These are phyloP conservation scores for Acanthamoeba divionensis DNA, from an alignment of 208 protist genomes.

Conservation along the genomic window DNA sequence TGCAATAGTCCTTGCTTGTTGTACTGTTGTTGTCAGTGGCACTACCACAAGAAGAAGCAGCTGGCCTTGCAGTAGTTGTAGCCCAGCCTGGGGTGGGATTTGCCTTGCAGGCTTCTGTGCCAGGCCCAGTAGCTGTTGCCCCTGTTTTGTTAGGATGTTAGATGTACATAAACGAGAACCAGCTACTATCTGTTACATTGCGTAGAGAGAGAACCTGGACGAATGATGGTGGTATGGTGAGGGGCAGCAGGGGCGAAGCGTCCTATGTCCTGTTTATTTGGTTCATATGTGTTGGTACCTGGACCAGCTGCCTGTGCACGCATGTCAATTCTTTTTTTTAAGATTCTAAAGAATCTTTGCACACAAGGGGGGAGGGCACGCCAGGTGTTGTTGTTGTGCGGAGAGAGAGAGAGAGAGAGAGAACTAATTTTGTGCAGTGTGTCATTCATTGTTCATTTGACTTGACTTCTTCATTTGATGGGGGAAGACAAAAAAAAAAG, in stretches of 20 bases:
- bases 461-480: too few species aligned
- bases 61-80: too few species aligned
- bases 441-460: too few species aligned
- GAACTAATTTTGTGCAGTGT: too few species aligned
- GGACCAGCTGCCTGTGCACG: background rate
- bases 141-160: background rate
- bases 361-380: too few species aligned
- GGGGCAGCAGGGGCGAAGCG: background rate
- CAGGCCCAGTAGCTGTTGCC: background rate
- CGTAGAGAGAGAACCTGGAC: slow-evolving; percentile 21
- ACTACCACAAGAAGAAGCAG: background rate
- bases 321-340: too few species aligned
- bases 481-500: too few species aligned
- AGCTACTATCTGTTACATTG: background rate
- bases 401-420: too few species aligned
- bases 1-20: background rate
- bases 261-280: background rate
- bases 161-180: background rate
- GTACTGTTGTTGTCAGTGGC: background rate
- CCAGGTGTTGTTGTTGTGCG: too few species aligned
- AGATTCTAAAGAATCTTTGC: too few species aligned
- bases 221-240: background rate
- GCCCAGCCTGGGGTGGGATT: too few species aligned
- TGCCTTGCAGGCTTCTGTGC: background rate
- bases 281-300: background rate